Evolutionary conservation across 805 yeast species (phyloP), one percentile per base, ranked within the genome.

Genomic region (Cyberlindnera samutprakarnensis): DNA sequence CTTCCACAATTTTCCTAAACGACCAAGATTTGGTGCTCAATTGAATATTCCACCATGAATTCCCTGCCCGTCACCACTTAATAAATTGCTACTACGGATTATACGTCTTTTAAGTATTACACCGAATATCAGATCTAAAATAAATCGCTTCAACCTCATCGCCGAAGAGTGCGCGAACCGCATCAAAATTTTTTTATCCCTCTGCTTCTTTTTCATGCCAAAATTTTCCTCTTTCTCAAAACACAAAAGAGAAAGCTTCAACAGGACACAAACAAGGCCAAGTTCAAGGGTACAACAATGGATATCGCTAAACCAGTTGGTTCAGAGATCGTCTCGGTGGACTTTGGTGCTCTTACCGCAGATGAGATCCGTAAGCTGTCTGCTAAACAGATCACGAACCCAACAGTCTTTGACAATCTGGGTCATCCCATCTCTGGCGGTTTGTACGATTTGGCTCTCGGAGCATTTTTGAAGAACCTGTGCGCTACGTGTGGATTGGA

Each of bases 271-370:
- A 24, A 13, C 26, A 6, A 14, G 7, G 9, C 6, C 9, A 12
- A 13, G 18, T 24, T 14, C 28, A 12, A 17, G 13, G n/a, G 28
- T 16, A 14, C 13, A 17, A 39, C 36, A 27, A 92, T 92, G 99
- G 96, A 92, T 71, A 86, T 94, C 59, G 78, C 96, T 25, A 83
- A 81, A 55, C 97, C 98, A 30, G 90, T 87, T 31, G 98, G 98
- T 41, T 81, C 97, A 26, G 94, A 85, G 62, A 85, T 92, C 57
- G 66, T 75, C 26, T 78, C 94, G 47, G 96, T 92, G 44, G 96
- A 90, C 62, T 94, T 92, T 61, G 82, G 92, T 31, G 78, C 88
- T 47, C 66, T 88, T 44, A 66, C 86, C 21, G 68, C 90, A 12
- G 77, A 75, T 33, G 98, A 94, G 51, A 78, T 92, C 52, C 72